Conservation (phyloP, 2,329 filamentous ascomycete species). For the Calycina herbarum region DNA sequence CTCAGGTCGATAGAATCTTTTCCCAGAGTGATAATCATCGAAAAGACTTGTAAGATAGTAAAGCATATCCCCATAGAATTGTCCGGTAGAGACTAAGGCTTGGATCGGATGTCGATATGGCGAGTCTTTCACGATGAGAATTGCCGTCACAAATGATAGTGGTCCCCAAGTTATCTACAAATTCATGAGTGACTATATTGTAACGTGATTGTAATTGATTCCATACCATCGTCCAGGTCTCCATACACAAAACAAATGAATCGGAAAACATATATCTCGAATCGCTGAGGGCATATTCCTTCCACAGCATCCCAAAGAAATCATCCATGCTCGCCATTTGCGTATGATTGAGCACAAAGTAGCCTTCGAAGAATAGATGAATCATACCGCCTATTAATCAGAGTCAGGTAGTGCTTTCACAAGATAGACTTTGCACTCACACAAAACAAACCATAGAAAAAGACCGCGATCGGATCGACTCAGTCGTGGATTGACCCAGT, state of each 20-base stretch:
- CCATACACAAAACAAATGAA: conserved; percentile 55
- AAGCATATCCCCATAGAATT: conserved; percentile 52
- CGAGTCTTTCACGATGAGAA: conserved; percentile 46
- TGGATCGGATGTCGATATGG: conserved; percentile 51
- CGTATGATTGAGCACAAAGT: conserved; percentile 48
- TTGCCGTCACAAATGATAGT: conserved; percentile 51
- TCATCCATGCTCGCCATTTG: conserved; percentile 43
- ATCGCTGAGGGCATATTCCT: conserved; percentile 58
- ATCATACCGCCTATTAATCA: conserved; percentile 44
- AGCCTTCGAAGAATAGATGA: conserved; percentile 41
- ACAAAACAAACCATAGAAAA: conserved; percentile 35
- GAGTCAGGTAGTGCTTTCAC: conserved; percentile 50
- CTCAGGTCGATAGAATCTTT: conserved; percentile 58
- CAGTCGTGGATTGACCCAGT: conserved; percentile 27
- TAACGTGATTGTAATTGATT: not conserved
- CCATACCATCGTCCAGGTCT: conserved; percentile 49
- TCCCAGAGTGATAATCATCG: conserved; percentile 47
- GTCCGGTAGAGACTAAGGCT: conserved; percentile 30
- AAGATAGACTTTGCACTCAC: conserved; percentile 31
- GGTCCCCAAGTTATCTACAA: conserved; percentile 57
- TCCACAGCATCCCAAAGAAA: conserved; percentile 56
- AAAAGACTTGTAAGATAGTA: conserved; percentile 60
- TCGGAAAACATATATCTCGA: conserved; percentile 55
- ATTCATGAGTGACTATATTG: not conserved
- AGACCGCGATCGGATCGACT: conserved; percentile 26